Evolutionary conservation across 352 stramenopile species (phyloP).

Genomic region (Elongisporangium senticosum): DNA sequence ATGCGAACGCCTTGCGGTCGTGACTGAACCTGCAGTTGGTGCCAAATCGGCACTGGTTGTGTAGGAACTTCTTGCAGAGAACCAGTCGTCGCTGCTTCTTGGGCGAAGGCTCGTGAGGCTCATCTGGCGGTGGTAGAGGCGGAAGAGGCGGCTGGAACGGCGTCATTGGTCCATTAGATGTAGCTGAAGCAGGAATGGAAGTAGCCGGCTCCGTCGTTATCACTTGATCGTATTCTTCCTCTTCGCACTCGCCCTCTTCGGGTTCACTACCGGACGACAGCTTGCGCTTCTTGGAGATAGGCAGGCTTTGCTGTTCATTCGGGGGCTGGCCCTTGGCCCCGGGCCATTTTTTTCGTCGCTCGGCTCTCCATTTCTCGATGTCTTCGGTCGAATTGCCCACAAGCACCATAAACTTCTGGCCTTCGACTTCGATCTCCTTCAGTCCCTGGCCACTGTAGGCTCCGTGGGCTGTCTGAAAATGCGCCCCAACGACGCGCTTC

Average conservation of each 20-base stretch:
- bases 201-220: conserved; percentile 9
- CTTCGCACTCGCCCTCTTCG: conserved; percentile 58
- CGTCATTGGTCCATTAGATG: conserved; percentile 7
- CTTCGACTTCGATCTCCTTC: conserved; percentile 82
- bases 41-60: conserved; percentile 54
- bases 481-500: conserved; percentile 68
- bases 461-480: conserved; percentile 65
- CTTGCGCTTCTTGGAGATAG: conserved; percentile 36
- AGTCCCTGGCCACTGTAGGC: conserved; percentile 62
- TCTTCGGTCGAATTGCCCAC: conserved; percentile 77
- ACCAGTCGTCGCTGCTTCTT: conserved; percentile 43
- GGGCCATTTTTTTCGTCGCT: conserved; percentile 69
- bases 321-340: conserved; percentile 17
- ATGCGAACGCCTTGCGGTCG: conserved; percentile 51
- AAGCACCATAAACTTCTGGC: conserved; percentile 84
- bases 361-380: conserved; percentile 72
- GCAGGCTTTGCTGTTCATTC: conserved; percentile 3
- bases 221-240: conserved; percentile 27
- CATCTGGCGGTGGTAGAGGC: neutral
- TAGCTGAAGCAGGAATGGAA: neutral
- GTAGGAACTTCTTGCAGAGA: conserved; percentile 65
- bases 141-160: conserved; percentile 5
- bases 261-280: conserved; percentile 39
- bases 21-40: conserved; percentile 70
- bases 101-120: conserved; percentile 12